Conservation (phyloP, 2,329 filamentous ascomycete species). For the Fusarium abutilonis region DNA sequence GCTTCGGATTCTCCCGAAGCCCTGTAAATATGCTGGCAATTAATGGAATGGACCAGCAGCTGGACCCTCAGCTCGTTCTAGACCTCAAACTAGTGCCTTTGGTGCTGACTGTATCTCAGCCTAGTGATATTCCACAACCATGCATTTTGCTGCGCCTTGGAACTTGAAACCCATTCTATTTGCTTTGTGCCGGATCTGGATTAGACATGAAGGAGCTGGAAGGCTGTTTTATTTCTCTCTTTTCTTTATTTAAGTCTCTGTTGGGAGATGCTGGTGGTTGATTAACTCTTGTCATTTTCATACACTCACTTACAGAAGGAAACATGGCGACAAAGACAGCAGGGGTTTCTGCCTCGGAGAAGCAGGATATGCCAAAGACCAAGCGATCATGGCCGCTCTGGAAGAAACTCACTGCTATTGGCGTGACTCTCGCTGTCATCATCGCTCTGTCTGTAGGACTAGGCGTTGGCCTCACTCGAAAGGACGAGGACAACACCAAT, state of each 20-base stretch:
- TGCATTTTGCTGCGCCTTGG: slow-evolving; percentile 27
- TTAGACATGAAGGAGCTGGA: slow-evolving; percentile 24
- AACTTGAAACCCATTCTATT: slow-evolving; percentile 14
- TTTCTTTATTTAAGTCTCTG: slow-evolving; percentile 10
- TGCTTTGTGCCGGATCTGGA: slow-evolving; percentile 25
- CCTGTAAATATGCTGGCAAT: slow-evolving; percentile 7
- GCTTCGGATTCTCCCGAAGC: slow-evolving; percentile 30
- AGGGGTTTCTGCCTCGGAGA: slow-evolving; percentile 12
- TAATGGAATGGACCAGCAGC: not conserved
- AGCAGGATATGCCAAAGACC: slow-evolving; percentile 7
- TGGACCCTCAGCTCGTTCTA: slow-evolving; percentile 26
- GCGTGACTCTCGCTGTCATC: slow-evolving; percentile 42
- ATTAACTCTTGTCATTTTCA: not conserved
- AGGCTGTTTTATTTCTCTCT: slow-evolving; percentile 7
- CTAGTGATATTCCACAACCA: slow-evolving; percentile 12
- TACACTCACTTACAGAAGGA: not conserved
- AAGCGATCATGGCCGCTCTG: slow-evolving; percentile 44
- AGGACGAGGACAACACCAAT: slow-evolving; percentile 39
- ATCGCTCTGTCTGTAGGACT: slow-evolving; percentile 64
- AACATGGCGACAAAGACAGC: slow-evolving; percentile 19
- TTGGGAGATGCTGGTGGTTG: not conserved
- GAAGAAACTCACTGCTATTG: slow-evolving; percentile 47
- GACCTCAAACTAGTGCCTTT: slow-evolving; percentile 17
- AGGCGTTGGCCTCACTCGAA: slow-evolving; percentile 62
- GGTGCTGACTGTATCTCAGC: slow-evolving; percentile 26